Evolutionary conservation across 257 asterid genomes (phyloP), one percentile per base, ranked within the genome.

Genomic region (Nicotiana otophora): DNA sequence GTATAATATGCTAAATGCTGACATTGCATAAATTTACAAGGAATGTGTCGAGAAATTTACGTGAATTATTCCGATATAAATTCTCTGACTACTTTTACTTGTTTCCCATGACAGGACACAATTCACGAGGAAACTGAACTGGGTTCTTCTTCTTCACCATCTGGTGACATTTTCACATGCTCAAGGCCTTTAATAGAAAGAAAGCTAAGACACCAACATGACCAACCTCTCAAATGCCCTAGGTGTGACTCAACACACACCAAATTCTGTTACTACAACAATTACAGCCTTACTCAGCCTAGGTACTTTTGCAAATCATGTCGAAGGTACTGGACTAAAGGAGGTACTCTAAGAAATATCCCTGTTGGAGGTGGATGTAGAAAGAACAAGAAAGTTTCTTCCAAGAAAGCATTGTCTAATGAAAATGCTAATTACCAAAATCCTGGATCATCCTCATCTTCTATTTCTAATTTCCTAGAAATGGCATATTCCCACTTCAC

Each of bases 351-450:
- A 23, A 88, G 98, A 81, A 95, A 95, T 92, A 92, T 95, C 75
- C 98, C 98, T 1, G 98, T 93, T 11, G 98, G 98, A 16, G 98
- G 98, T 67, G 98, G 98, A 51, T 95, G 97, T 85, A 91, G 98
- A 26, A 95, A 95, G 30, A 95, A 90, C 90, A 95, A 91, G 67
- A 95, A 95, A 54, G 82, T 78, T 61, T 85, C 96, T 11, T 87
- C 97, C 58, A 92, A 91, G 84, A 93, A 88, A 26, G 30, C 30
- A 28, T 74, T 7, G 42, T 46, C 77, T 55, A 62, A 65, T 80
- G 75, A 65, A 30, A 64, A 4, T 31, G 48, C 3, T 8, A 64
- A 53, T 60, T 77, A 46, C 46, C 82, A 72, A 34, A 67, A 77
- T 14, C 82, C 83, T 34, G 87, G 85, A 42, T 26, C 70, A 57